Evolutionary conservation across 2,329 filamentous ascomycete genomes (phyloP), one percentile per base, ranked within the genome.

Genomic region (Scytalidium sp.): DNA sequence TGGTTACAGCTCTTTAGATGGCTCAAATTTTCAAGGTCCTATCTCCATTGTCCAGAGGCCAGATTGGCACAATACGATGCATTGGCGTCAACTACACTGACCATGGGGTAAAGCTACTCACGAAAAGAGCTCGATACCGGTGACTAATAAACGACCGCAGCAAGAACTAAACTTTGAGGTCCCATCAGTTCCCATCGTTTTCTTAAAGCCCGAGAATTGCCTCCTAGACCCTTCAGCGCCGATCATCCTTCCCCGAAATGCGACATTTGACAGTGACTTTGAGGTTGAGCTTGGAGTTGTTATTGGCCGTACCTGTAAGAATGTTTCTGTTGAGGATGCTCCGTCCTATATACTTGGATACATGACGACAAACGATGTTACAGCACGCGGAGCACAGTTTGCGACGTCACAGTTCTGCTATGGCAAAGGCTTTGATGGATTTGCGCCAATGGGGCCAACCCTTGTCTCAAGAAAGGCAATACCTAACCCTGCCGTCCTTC

Each of bases 291-390:
- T 53, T 20, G 51, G 40, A 17, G 48, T 53, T 9, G 49, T 53
- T 19, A 43, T 53, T 15, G 45, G 51, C 41, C 22, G 20, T 19
- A 46, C 49, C 19, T 67, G 65, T 21, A 72, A 71, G 57, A 80
- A 84, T 55, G 78, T 83, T 9, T 67, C 72, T 42, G 79, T 82
- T 56, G 71, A 69, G 1, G 74, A 84, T 22, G 80, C 81, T 4
- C 61, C 81, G 45, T 72, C 77, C 54, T 83, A 85, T 57, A 73
- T 87, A 3, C 75, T 86, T 2, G 83, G 83, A 22, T 87, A 87
- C 62, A 83, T 80, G 1, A 75, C 75, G 19, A 75, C 75, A 58
- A 87, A 86, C 66, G 83, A 87, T 60, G 75, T 87, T 6, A 84
- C 80, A 2, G 79, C 76, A 52, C 75, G 81, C 3, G 75, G 77